These are phyloP conservation scores for Cordyceps fumosorosea DNA, from an alignment of 2,329 filamentous ascomycete species.

Conservation along the genomic window DNA sequence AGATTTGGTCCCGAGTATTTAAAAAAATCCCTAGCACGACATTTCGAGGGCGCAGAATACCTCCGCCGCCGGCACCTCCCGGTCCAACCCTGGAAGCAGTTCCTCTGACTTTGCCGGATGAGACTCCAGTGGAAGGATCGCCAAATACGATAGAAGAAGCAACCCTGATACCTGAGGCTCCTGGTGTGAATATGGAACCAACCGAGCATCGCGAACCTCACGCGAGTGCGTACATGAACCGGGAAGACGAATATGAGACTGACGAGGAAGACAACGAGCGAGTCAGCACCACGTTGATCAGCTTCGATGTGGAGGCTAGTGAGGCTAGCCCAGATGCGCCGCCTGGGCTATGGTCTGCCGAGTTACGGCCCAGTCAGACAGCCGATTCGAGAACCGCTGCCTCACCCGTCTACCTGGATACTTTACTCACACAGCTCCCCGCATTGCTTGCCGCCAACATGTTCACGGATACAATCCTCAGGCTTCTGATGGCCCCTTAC, in stretches of 20 bases:
- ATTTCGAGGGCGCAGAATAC: conserved; percentile 21
- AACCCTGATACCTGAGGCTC: neutral
- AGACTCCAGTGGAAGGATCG: conserved; percentile 16
- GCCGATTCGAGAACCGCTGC: conserved; percentile 23
- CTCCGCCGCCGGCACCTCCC: conserved; percentile 17
- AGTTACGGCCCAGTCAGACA: conserved; percentile 45
- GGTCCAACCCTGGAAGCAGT: conserved; percentile 15
- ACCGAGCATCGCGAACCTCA: conserved; percentile 6
- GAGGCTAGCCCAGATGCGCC: conserved; percentile 43
- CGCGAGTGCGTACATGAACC: conserved; percentile 16
- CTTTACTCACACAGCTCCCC: conserved; percentile 44
- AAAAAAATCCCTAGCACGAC: conserved; percentile 33
- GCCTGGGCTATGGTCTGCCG: conserved; percentile 51
- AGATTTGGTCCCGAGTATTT: conserved; percentile 34
- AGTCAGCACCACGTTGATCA: conserved; percentile 51
- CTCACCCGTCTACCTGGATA: conserved; percentile 38
- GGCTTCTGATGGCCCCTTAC: conserved; percentile 38
- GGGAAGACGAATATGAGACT: conserved; percentile 46
- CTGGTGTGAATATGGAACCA: conserved; percentile 16
- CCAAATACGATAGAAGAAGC: conserved; percentile 18
- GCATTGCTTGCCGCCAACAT: conserved; percentile 41
- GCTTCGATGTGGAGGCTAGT: conserved; percentile 54
- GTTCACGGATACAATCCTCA: conserved; percentile 36
- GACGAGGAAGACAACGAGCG: conserved; percentile 52
- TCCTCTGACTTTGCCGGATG: conserved; percentile 15